Conservation (phyloP, 148 eudicot genomes). For the Selenicereus undatus region DNA sequence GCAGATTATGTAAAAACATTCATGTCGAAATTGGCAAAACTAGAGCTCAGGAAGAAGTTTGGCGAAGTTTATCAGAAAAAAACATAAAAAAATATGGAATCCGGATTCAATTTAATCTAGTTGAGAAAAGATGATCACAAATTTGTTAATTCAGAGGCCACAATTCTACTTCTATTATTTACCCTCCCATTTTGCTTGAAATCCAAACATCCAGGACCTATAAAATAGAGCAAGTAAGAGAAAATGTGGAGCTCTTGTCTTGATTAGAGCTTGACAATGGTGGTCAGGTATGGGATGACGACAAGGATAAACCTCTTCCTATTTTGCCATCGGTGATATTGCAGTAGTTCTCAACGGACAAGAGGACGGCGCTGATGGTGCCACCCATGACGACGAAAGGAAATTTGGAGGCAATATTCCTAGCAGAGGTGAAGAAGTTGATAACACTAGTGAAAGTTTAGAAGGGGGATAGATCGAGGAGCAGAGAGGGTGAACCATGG, state of each 20-base stretch:
- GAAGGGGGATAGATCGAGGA: constrained; percentile 55
- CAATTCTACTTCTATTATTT: no score
- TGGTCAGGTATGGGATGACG: background rate
- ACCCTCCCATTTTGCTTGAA: no score
- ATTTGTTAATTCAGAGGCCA: no score
- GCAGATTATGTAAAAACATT: no score
- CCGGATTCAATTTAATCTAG: no score
- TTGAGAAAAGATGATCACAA: no score
- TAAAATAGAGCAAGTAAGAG: background rate
- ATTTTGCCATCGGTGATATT: background rate
- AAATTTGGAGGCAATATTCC: constrained; percentile 26
- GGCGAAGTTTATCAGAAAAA: no score
- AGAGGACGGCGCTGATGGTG: constrained; percentile 1
- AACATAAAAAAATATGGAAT: no score
- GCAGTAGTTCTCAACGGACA: background rate
- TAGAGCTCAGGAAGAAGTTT: no score
- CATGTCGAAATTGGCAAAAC: no score
- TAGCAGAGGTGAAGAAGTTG: constrained; percentile 62
- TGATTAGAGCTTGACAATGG: constrained; percentile 11
- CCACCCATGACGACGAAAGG: background rate
- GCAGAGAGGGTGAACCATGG: no score
- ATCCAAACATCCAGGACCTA: no score
- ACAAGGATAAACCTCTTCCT: background rate
- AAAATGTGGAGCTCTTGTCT: constrained; percentile 29
- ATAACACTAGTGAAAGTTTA: constrained; percentile 75